A percentile compares a stretch with the other conserved stretches of the same genome.
These are phyloP conservation scores for Diaporthe caulivora DNA, from an alignment of 2,329 filamentous ascomycete genomes.

Conservation along the genomic window DNA sequence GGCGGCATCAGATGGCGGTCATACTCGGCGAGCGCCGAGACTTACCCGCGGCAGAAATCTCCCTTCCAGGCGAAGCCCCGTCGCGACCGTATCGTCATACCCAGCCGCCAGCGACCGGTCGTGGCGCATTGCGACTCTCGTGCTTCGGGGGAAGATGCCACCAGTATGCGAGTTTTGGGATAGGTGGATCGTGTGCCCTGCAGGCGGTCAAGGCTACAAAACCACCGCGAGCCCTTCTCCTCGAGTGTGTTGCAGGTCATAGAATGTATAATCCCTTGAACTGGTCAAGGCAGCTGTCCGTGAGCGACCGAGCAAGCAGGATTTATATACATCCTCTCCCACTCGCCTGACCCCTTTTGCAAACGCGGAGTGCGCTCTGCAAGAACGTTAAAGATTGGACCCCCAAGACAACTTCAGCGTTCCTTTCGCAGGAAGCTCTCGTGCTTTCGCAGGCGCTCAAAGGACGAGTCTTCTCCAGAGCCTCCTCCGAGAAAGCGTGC, in stretches of 20 bases:
- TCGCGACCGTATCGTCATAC: not conserved
- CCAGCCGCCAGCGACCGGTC: not conserved
- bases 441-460: slow-evolving; percentile 1
- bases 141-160: slow-evolving; percentile 7
- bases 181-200: not conserved
- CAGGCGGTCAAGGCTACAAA: slow-evolving; percentile 20
- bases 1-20: not conserved
- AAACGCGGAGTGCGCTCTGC: slow-evolving; percentile 16
- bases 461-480: not conserved
- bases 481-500: not conserved
- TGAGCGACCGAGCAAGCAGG: not conserved
- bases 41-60: slow-evolving; percentile 11
- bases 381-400: not conserved
- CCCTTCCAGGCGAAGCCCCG: not conserved
- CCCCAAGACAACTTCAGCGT: not conserved
- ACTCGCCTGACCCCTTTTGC: not conserved
- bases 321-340: not conserved
- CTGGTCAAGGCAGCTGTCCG: not conserved
- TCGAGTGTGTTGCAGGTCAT: not conserved
- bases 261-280: not conserved
- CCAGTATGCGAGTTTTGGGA: not conserved
- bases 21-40: slow-evolving; percentile 6
- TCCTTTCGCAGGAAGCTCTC: slow-evolving; percentile 5
- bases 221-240: not conserved
- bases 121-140: not conserved